Percentiles rank a stretch among this genome's conserved stretches.
phyloP scores from a whole-genome alignment of 176 grass and related monocot genomes.

The Cenchrus americanus region DNA sequence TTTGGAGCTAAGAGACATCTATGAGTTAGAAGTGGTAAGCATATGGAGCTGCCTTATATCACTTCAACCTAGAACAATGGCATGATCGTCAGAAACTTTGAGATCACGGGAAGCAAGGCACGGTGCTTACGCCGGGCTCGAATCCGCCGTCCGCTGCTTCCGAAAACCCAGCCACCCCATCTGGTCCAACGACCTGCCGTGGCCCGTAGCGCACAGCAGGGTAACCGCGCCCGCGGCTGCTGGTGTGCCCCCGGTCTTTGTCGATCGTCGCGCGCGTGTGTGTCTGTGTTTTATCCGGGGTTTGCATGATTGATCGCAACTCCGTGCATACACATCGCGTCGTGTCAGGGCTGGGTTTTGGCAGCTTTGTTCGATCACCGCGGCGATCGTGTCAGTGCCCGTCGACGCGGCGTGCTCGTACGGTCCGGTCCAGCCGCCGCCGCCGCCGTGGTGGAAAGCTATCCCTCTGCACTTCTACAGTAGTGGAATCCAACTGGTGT shows the following conservation, averaged over 20 bases:
- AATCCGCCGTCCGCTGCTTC: not conserved
- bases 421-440: not conserved
- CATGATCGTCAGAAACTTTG: too few relatives aligned
- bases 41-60: too few relatives aligned
- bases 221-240: too few relatives aligned
- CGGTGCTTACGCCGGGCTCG: not conserved
- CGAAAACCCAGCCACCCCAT: too few relatives aligned
- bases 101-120: too few relatives aligned
- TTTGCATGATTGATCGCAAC: not conserved
- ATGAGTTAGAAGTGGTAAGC: too few relatives aligned
- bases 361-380: constrained; percentile 7
- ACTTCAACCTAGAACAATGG: too few relatives aligned
- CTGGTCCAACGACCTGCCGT: too few relatives aligned
- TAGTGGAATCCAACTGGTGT: not conserved
- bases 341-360: not conserved
- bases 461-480: not conserved
- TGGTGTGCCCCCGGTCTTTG: too few relatives aligned
- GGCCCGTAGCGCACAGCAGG: too few relatives aligned
- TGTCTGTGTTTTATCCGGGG: not conserved
- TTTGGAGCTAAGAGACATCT: too few relatives aligned
- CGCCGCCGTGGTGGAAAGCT: not conserved
- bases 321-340: not conserved
- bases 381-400: not conserved
- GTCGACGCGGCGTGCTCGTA: not conserved
- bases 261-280: too few relatives aligned